Conservation (phyloP, 1,284 basidiomycete species). For the Heterobasidion irregulare region DNA sequence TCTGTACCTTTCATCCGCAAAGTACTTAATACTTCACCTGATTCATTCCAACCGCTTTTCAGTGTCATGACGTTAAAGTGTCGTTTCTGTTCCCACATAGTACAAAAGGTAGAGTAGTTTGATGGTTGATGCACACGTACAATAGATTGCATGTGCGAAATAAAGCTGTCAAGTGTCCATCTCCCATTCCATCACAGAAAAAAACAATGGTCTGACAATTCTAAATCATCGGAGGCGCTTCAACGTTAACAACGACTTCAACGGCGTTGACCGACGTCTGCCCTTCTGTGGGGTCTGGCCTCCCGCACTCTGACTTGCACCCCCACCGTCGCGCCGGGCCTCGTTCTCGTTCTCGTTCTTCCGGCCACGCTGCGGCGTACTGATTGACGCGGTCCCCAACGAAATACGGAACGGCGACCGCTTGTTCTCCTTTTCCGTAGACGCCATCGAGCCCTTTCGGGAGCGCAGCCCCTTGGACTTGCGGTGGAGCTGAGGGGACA, state of each 20-base stretch:
- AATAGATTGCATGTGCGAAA: too few species aligned
- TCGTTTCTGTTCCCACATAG: too few species aligned
- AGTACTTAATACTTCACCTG: too few species aligned
- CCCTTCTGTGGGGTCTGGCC: conserved; percentile 1
- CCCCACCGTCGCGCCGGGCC: background rate
- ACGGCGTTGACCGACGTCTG: conserved; percentile 8
- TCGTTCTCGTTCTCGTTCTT: background rate
- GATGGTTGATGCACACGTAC: too few species aligned
- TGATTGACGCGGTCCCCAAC: background rate
- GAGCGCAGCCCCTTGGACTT: conserved; percentile 1
- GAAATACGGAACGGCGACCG: conserved; percentile 2
- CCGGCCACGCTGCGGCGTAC: background rate
- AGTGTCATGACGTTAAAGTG: too few species aligned
- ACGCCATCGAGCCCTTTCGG: background rate
- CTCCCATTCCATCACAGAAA: too few species aligned
- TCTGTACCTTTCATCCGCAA: too few species aligned
- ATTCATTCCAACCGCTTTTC: too few species aligned
- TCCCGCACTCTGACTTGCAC: too few species aligned
- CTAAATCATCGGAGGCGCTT: background rate
- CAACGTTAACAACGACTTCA: conserved; percentile 9
- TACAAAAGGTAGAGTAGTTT: too few species aligned
- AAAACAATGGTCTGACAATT: too few species aligned
- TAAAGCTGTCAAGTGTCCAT: too few species aligned
- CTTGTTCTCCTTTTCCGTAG: conserved; percentile 9
- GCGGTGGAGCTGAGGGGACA: conserved; percentile 2